A percentile compares a stretch with the other conserved stretches of the same genome.
These are phyloP conservation scores for Hanseniaspora lindneri DNA, from an alignment of 805 yeast species.

Conservation along the genomic window DNA sequence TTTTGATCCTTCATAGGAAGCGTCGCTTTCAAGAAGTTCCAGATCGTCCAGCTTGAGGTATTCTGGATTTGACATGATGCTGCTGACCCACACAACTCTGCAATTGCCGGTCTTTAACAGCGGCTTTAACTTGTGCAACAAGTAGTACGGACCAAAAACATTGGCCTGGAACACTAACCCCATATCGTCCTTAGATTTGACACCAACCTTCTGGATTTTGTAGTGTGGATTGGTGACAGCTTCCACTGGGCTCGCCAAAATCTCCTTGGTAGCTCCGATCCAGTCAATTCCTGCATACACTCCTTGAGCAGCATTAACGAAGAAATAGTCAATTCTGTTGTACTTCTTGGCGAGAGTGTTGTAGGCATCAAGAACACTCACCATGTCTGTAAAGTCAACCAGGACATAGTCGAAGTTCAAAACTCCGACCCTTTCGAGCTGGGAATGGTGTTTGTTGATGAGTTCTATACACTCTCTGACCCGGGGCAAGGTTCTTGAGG, in stretches of 20 bases:
- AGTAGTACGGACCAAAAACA: constrained; percentile 89
- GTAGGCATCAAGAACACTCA: constrained; percentile 63
- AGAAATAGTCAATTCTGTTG: constrained; percentile 59
- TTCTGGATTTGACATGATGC: constrained; percentile 67
- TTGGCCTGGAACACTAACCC: constrained; percentile 90
- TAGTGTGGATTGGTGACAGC: constrained; percentile 84
- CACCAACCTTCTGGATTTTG: constrained; percentile 71
- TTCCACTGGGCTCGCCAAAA: constrained; percentile 51
- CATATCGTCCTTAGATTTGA: constrained; percentile 61
- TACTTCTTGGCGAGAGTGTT: constrained; percentile 58
- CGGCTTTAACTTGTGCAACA: constrained; percentile 54
- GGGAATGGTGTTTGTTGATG: constrained; percentile 38
- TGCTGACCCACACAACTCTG: constrained; percentile 71
- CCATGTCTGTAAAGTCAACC: constrained; percentile 85
- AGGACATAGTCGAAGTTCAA: constrained; percentile 79
- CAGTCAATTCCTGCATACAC: constrained; percentile 80
- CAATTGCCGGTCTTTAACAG: constrained; percentile 48
- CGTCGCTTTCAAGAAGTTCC: constrained; percentile 49
- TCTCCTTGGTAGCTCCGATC: constrained; percentile 61
- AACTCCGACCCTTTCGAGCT: constrained; percentile 37
- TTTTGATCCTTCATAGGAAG: constrained; percentile 87
- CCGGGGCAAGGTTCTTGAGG: constrained; percentile 78
- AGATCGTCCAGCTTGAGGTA: constrained; percentile 64
- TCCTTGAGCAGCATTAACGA: constrained; percentile 84
- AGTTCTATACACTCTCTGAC: constrained; percentile 61